Evolutionary conservation across 805 yeast genomes (phyloP).

Genomic region (Starmerella khaoyaiensis): DNA sequence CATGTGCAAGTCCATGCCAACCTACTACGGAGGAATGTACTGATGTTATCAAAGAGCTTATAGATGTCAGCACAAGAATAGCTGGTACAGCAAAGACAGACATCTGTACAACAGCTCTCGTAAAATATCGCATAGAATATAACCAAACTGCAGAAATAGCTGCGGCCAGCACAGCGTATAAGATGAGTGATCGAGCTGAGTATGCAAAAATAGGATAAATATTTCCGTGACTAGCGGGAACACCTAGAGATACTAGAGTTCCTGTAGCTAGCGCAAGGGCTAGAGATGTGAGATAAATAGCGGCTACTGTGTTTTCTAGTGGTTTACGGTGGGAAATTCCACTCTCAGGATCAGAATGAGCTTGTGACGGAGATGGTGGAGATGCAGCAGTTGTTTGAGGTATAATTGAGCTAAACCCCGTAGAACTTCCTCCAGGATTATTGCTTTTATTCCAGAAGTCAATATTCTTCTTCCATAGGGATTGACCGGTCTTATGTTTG

Average conservation of each 20-base stretch:
- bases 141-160: slow-evolving; percentile 19
- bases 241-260: slow-evolving; percentile 14
- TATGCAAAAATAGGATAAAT: slow-evolving; percentile 17
- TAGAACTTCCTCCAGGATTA: background rate
- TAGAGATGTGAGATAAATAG: slow-evolving; percentile 10
- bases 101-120: slow-evolving; percentile 18
- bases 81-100: slow-evolving; percentile 19
- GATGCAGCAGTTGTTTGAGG: background rate
- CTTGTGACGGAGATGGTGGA: background rate
- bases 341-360: slow-evolving; percentile 1
- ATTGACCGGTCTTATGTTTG: slow-evolving; percentile 10
- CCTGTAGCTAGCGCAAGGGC: slow-evolving; percentile 21
- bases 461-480: slow-evolving; percentile 13
- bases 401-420: slow-evolving; percentile 1
- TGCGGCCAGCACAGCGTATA: slow-evolving; percentile 11
- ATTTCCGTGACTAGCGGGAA: slow-evolving; percentile 6
- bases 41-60: slow-evolving; percentile 13
- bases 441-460: slow-evolving; percentile 4
- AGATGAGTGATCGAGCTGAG: slow-evolving; percentile 14
- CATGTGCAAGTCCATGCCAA: slow-evolving; percentile 18
- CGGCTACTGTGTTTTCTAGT: slow-evolving; percentile 15
- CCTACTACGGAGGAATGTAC: slow-evolving; percentile 12
- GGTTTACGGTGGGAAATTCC: slow-evolving; percentile 4
- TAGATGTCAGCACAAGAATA: slow-evolving; percentile 6
- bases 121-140: slow-evolving; percentile 13